These are phyloP conservation scores for Aspergillus sp. DNA, from an alignment of 2,329 filamentous ascomycete species.

Conservation along the genomic window DNA sequence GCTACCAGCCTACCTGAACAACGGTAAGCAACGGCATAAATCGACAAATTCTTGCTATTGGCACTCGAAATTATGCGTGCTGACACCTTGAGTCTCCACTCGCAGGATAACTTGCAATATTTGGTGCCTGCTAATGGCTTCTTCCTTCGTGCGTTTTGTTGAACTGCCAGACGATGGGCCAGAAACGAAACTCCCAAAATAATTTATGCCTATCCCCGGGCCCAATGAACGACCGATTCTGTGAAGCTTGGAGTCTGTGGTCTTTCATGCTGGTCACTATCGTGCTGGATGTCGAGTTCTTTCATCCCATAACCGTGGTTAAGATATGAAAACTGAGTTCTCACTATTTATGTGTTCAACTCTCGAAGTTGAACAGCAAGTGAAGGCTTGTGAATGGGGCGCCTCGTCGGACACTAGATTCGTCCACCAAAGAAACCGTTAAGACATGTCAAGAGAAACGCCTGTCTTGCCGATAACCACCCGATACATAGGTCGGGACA, in stretches of 20 bases:
- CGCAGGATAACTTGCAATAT: neutral
- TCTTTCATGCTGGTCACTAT: neutral
- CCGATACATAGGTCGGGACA: too few relatives aligned
- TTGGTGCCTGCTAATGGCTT: neutral
- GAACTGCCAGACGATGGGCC: neutral
- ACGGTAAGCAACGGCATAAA: neutral
- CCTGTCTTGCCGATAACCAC: too few relatives aligned
- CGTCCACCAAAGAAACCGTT: neutral
- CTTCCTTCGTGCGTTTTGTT: neutral
- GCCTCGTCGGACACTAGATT: neutral
- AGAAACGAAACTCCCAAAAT: neutral
- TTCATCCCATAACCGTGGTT: neutral
- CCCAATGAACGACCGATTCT: neutral
- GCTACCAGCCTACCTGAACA: neutral
- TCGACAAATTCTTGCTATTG: neutral
- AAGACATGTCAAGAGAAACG: neutral
- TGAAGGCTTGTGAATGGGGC: neutral
- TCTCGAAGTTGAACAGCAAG: neutral
- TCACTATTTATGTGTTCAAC: neutral
- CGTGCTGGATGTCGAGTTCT: neutral
- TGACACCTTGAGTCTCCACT: neutral
- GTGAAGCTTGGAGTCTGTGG: neutral
- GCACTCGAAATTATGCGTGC: neutral
- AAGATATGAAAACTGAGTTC: neutral
- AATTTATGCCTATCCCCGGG: neutral